Conservation (phyloP, 441 rosid species). For the Gossypium davidsonii region DNA sequence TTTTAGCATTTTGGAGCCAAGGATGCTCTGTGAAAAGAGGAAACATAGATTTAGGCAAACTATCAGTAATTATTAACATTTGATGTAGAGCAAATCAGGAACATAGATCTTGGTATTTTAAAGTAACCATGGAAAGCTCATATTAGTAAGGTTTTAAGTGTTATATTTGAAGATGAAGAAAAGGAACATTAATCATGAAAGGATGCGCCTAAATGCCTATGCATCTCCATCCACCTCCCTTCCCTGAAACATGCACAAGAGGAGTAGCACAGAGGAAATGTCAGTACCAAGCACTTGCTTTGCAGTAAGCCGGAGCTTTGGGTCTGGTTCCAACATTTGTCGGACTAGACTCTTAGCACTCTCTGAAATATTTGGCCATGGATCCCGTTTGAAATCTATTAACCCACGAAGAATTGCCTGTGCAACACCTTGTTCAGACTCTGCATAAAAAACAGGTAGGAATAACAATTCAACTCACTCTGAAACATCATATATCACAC, state of each 20-base stretch:
- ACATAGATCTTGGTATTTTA: background rate
- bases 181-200: background rate
- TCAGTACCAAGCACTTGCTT: constrained; percentile 89
- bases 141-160: background rate
- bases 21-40: constrained; percentile 62
- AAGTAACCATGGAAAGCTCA: background rate
- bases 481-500: background rate
- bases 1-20: constrained; percentile 64
- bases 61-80: constrained; percentile 1
- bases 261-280: constrained; percentile 14
- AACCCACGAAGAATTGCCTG: constrained; percentile 95
- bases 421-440: constrained; percentile 99
- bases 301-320: constrained; percentile 83
- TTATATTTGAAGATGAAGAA: background rate
- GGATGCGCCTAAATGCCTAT: background rate
- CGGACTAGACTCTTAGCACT: constrained; percentile 79
- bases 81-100: background rate
- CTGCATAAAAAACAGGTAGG: constrained; percentile 37
- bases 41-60: constrained; percentile 14
- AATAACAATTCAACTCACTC: background rate
- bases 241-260: background rate
- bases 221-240: background rate
- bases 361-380: constrained; percentile 97
- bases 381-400: constrained; percentile 95
- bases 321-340: constrained; percentile 99